phyloP scores from a whole-genome alignment of 2,329 filamentous ascomycete genomes.

The Neopestalotiopsis sp. region DNA sequence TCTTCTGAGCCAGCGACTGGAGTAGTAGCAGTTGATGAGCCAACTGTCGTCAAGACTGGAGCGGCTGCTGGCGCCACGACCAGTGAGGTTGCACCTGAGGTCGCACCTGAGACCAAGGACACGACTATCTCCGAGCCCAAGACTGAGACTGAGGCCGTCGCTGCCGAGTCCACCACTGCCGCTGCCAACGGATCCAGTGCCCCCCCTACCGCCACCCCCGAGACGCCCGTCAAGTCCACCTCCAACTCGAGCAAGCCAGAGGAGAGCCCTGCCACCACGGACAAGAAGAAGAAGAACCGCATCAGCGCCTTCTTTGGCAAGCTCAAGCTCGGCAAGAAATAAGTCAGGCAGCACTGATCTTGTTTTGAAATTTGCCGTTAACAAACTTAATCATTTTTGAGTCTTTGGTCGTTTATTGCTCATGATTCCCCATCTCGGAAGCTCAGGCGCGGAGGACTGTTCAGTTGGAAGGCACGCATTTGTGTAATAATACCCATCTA shows the following conservation, averaged over 20 bases:
- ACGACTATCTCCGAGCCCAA: neutral
- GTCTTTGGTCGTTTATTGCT: conserved; percentile 17
- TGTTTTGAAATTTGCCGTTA: neutral
- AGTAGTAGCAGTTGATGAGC: conserved; percentile 24
- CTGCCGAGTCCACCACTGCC: conserved; percentile 14
- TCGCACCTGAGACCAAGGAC: conserved; percentile 20
- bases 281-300: conserved; percentile 49
- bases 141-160: conserved; percentile 6
- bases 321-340: conserved; percentile 19
- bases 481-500: conserved; percentile 19
- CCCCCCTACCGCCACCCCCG: conserved; percentile 1
- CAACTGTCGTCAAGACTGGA: neutral
- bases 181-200: conserved; percentile 4
- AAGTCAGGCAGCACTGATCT: neutral
- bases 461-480: conserved; percentile 10
- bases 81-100: conserved; percentile 18
- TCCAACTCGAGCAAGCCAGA: conserved; percentile 21
- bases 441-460: conserved; percentile 8
- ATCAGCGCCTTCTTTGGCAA: conserved; percentile 45
- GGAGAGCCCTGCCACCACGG: conserved; percentile 37
- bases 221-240: conserved; percentile 4
- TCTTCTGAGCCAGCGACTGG: conserved; percentile 13
- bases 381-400: conserved; percentile 3
- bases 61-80: neutral
- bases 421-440: conserved; percentile 22